Evolutionary conservation across 1,284 basidiomycete genomes (phyloP), one percentile per base, ranked within the genome.

Genomic region (Pseudozyma thailandica): DNA sequence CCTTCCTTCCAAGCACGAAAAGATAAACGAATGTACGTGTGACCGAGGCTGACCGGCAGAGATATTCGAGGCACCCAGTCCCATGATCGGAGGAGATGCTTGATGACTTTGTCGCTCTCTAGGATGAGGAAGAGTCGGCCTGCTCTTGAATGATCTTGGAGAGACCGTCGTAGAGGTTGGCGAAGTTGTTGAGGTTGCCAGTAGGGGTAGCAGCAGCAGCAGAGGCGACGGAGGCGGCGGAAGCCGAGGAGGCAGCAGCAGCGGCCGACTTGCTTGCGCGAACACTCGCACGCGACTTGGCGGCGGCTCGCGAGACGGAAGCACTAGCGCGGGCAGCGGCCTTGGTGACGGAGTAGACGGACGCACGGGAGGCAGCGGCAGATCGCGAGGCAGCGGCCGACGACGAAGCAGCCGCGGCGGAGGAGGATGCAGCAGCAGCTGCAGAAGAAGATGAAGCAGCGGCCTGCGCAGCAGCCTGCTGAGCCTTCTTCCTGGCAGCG

Each of bases 171-270:
- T 79, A 64, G 31, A 80, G 63, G 52, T 72, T 64, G 55, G 70
- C 78, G 49, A 80, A 80, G 48, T 72, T 77, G 55, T 78, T 64
- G 46, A 80, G 61, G 46, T 80, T 80, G 51, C 76, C 74, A 4
- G 69, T 74, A 25, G 69, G 61, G 4, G 50, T 58, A 12, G 68
- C 69, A 37, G 70, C 57, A 23, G 68, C 54, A 20, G 63, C 70
- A 1, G 64, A 49, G 12, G 63, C 59, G n/a, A 57, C 51, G 12
- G 63, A 55, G 31, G 54, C 63, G 12, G 69, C 55, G 15, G 60
- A 48, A 2, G 52, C 43, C 18, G 71, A 53, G 3, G 60, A 47
- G 30, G 53, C 27, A 20, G 62, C 56, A 35, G 56, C 58, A 23
- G 48, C 52, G 23, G 61, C 58, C 16, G 71, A 72, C 28, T 58